These are phyloP conservation scores for Neurospora sp. DNA, from an alignment of 495 filamentous ascomycete genomes.

Conservation along the genomic window DNA sequence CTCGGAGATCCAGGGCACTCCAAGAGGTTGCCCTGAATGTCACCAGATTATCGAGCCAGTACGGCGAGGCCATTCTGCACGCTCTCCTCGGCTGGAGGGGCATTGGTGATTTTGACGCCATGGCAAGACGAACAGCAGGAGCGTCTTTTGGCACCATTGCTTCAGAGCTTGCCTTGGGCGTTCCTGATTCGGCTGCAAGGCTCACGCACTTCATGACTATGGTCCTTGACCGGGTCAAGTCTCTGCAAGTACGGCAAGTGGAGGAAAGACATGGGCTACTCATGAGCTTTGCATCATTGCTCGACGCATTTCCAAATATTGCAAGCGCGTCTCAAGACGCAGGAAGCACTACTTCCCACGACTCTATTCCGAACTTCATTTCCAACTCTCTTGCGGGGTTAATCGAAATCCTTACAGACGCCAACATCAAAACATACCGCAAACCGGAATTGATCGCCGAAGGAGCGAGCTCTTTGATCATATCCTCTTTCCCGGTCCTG, in stretches of 20 bases:
- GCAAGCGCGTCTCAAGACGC: neutral
- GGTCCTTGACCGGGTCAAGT: constrained; percentile 34
- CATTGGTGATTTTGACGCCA: constrained; percentile 61
- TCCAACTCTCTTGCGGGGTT: constrained; percentile 7
- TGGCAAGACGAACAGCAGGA: constrained; percentile 63
- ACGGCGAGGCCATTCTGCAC: constrained; percentile 59
- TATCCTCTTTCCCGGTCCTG: constrained; percentile 30
- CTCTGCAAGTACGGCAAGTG: constrained; percentile 47
- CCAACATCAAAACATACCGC: constrained; percentile 34
- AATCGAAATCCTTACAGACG: constrained; percentile 23
- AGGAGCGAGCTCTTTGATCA: constrained; percentile 47
- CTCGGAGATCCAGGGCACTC: constrained; percentile 72
- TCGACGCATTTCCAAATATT: constrained; percentile 26
- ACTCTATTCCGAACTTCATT: neutral
- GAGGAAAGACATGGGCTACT: constrained; percentile 61
- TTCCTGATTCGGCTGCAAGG: constrained; percentile 14
- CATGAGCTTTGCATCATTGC: constrained; percentile 44
- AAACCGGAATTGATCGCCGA: constrained; percentile 63
- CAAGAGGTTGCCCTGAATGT: constrained; percentile 60
- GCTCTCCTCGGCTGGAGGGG: constrained; percentile 83
- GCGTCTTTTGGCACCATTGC: constrained; percentile 54
- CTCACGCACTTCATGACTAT: constrained; percentile 18
- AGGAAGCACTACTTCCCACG: neutral
- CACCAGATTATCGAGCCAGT: constrained; percentile 51
- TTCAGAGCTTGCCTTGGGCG: constrained; percentile 20